These are phyloP conservation scores for Volvox carteri DNA, from an alignment of 163 green algal genomes.

Conservation along the genomic window DNA sequence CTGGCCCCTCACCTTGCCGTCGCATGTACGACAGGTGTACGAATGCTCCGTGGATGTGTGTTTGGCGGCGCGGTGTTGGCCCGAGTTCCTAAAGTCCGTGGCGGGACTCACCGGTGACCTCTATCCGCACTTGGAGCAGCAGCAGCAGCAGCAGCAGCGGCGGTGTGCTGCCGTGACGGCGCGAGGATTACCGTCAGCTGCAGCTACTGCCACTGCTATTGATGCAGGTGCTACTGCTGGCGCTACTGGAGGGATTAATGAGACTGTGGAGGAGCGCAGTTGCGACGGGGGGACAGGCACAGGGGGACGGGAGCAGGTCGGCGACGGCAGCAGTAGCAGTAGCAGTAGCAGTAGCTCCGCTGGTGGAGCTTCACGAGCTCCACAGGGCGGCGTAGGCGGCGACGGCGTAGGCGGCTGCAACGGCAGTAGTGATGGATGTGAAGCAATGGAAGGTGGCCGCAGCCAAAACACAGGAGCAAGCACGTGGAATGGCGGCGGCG, in stretches of 20 bases:
- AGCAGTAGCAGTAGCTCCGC: background rate
- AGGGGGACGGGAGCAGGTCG: background rate
- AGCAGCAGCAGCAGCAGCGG: constrained; percentile 42
- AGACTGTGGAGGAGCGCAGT: too few relatives aligned
- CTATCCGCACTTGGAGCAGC: constrained; percentile 14
- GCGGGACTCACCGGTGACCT: constrained; percentile 14
- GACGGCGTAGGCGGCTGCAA: background rate
- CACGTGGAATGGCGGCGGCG: background rate
- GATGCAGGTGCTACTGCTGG: background rate
- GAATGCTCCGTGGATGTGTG: constrained; percentile 67
- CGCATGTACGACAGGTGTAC: constrained; percentile 67
- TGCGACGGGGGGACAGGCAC: too few relatives aligned
- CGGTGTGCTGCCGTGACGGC: too few relatives aligned
- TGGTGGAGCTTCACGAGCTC: background rate
- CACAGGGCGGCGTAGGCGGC: background rate
- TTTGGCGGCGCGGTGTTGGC: constrained; percentile 38
- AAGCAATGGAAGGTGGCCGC: too few relatives aligned
- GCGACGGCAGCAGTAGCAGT: background rate
- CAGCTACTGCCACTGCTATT: background rate
- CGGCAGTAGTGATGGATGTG: background rate
- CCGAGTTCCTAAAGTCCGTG: constrained; percentile 65
- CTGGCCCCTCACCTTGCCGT: too few relatives aligned
- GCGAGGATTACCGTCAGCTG: too few relatives aligned
- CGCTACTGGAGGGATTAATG: too few relatives aligned
- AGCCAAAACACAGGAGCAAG: too few relatives aligned